Evolutionary conservation across 495 filamentous ascomycete species (phyloP).

Genomic region (Cladorrhinum samala): DNA sequence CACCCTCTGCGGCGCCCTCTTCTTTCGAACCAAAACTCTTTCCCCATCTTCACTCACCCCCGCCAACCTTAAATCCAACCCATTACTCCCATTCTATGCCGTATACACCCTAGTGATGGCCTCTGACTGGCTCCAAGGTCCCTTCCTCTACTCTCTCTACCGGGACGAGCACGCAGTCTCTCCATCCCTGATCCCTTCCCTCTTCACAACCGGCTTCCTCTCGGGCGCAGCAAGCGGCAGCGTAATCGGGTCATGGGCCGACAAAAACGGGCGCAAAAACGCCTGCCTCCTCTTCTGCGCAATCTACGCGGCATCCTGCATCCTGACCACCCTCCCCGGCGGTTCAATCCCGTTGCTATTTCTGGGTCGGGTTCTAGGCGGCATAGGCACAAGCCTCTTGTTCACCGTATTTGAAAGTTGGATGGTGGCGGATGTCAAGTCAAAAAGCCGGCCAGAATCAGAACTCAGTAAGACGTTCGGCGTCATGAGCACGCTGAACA

Average conservation of each 20-base stretch:
- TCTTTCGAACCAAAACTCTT: constrained; percentile 9
- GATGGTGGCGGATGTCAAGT: constrained; percentile 50
- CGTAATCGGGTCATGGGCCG: constrained; percentile 44
- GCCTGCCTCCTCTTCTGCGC: constrained; percentile 47
- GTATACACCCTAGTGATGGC: constrained; percentile 46
- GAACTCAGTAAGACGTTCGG: constrained; percentile 44
- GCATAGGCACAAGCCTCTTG: constrained; percentile 47
- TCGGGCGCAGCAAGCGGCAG: constrained; percentile 43
- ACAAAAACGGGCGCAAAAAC: constrained; percentile 42
- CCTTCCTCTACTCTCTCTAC: constrained; percentile 52
- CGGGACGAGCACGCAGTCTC: constrained; percentile 43
- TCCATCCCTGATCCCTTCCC: constrained; percentile 38
- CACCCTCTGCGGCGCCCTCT: constrained; percentile 20
- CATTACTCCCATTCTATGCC: constrained; percentile 27
- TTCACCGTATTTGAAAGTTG: constrained; percentile 53
- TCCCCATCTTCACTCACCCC: background rate
- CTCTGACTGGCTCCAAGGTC: constrained; percentile 54
- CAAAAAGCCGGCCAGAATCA: constrained; percentile 23
- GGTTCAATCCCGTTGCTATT: constrained; percentile 35
- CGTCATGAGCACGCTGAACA: constrained; percentile 45
- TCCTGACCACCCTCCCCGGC: constrained; percentile 34
- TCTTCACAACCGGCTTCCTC: constrained; percentile 49
- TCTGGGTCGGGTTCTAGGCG: constrained; percentile 46
- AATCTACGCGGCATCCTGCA: constrained; percentile 44
- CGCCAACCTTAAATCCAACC: background rate